phyloP scores from a whole-genome alignment of 202 grass and related monocot genomes.

The Musa balbisiana region DNA sequence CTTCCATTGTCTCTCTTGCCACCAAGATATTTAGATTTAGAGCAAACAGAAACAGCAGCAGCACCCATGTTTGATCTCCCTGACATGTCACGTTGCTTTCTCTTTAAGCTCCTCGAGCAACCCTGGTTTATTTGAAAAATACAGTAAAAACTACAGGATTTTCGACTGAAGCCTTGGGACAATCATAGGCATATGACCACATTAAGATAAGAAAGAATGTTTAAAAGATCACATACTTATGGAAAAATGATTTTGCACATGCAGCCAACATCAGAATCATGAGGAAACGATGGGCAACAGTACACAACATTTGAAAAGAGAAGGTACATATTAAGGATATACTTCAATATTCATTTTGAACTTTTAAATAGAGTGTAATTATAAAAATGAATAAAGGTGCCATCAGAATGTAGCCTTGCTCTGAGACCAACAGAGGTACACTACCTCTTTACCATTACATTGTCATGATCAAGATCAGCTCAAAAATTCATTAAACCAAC shows the following conservation, averaged over 20 bases:
- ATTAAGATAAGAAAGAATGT: neutral
- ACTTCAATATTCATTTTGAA: no score
- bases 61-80: neutral
- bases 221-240: no score
- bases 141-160: neutral
- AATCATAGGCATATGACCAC: neutral
- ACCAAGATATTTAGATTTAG: neutral
- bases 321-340: no score
- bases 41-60: neutral
- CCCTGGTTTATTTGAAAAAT: neutral
- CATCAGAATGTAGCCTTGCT: no score
- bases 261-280: neutral
- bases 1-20: neutral
- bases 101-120: neutral
- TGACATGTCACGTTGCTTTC: conserved; percentile 1
- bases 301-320: neutral
- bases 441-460: no score
- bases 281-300: neutral
- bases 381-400: no score
- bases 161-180: neutral
- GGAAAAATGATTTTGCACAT: no score
- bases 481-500: no score
- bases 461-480: no score
- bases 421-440: no score
- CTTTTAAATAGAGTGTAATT: no score